Evolutionary conservation across 768 basidiomycete species (phyloP), one percentile per base, ranked within the genome.

Genomic region (Kockovaella imperatae): DNA sequence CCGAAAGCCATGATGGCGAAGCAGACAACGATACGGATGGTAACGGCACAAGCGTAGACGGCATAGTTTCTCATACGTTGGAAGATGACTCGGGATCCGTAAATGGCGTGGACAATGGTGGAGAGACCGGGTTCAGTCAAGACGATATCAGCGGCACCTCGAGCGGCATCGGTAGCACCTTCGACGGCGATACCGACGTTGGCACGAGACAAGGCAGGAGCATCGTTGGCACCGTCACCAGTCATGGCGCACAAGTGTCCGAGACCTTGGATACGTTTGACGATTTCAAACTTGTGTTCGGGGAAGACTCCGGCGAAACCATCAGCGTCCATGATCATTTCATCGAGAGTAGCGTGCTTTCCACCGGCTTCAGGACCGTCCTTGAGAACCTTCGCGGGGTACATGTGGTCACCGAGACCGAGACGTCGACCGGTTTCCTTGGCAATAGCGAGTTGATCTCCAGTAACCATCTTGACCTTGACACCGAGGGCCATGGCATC

Each of bases 391-490:
- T 89, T 95, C 47, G 91, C 86, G 35, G 93, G 83, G 77, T 95
- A 96, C 93, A 97, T 97, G 78, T 96, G 91, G 74, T 96, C 93
- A 69, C 93, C 93, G 52, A 97, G 78, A 60, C 93, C 91, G 41
- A 97, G 86, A 76, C 93, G 87, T 72, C 93, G 86, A 52, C 93
- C 93, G 53, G 93, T 96, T 74, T 97, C 93, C 80, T 97, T 97
- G 30, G 93, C 93, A 62, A 97, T 97, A 57, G 93, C 93, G 69
- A 97, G 87, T 77, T 97, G 93, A 72, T 97, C 93, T 78, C 93
- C 93, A n/a, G 93, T 97, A 53, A 96, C 93, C 93, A 97, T 97
- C 84, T 97, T 97, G 72, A 97, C 91, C 71, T 83, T 85, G 63
- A 97, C 90, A 73, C 93, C 93, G 69, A 96, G 87, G 49, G 83